These are phyloP conservation scores for Chalciporus piperatus DNA, from an alignment of 768 basidiomycete genomes.

Conservation along the genomic window DNA sequence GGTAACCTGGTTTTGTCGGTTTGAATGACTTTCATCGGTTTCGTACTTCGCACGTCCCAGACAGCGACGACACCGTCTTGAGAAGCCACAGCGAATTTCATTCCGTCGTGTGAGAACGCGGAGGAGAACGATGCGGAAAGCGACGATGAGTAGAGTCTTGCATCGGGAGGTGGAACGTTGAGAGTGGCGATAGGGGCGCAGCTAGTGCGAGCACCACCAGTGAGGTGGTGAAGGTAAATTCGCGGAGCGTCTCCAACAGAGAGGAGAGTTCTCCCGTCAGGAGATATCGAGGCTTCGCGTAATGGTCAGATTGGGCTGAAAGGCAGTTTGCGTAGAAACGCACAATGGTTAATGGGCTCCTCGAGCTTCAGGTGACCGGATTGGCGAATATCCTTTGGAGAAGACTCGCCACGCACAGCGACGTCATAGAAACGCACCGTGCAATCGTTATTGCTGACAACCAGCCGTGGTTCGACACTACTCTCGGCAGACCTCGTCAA, in stretches of 20 bases:
- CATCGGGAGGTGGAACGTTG: conserved; percentile 56
- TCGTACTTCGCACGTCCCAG: conserved; percentile 78
- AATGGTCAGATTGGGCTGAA: conserved; percentile 8
- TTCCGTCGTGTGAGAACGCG: conserved; percentile 71
- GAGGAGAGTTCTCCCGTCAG: conserved; percentile 81
- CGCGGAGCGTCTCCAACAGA: conserved; percentile 90
- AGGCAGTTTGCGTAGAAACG: conserved; percentile 26
- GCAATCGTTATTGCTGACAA: conserved; percentile 85
- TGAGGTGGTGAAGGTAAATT: conserved; percentile 77
- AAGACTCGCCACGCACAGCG: conserved; percentile 46
- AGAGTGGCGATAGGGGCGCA: conserved; percentile 71
- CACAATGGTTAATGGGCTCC: conserved; percentile 82
- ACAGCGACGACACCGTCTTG: conserved; percentile 80
- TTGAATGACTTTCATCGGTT: conserved; percentile 65
- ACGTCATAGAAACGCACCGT: conserved; percentile 81
- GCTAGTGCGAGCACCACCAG: conserved; percentile 56
- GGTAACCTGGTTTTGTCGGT: conserved; percentile 42
- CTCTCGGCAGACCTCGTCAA: conserved; percentile 59
- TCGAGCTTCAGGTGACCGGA: conserved; percentile 56
- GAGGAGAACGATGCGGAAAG: conserved; percentile 77
- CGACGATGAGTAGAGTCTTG: conserved; percentile 38
- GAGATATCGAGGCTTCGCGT: conserved; percentile 77
- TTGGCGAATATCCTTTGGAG: conserved; percentile 42
- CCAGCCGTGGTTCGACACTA: conserved; percentile 70
- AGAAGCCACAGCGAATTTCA: conserved; percentile 79